Base-by-base conservation (phyloP, 306 rosid species). In the Vicia villosa region DNA sequence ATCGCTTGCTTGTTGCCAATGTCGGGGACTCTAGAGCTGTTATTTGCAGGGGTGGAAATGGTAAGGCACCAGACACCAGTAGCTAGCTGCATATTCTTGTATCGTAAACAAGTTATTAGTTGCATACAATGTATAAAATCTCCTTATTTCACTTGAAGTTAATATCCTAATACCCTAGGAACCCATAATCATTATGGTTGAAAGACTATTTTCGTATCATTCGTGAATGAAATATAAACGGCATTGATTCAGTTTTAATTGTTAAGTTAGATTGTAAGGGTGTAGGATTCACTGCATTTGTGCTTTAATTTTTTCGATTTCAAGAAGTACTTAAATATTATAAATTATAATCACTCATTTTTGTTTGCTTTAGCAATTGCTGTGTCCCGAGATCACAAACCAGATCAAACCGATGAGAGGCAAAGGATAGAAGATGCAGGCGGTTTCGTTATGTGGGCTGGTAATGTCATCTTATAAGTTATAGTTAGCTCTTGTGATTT, bases 391-490 rank as follows among this genome's bases (percentile, higher is more conserved):
- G 98, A 94, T 80, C 98, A 94, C 82, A 94, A 94, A 82, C 98
- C 98, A n/a, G 96, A 94, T 74, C 98, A 94, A 82, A 82, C 90
- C 60, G 98, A 94, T 79, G 98, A 94, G 86, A 83, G 98, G 71
- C 97, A 83, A 73, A 82, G 97, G 83, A 94, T 94, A 74, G 97
- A 94, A 82, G 88, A 94, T 4, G 98, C 98, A 0, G 98, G 98
- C 20, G 97, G 97, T 30, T 94, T 94, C 86, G 97, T 94, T 42
- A 90, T 94, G 94, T 94, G 98, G 98, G 98, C 98, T 34, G 97
- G 97, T 93, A 83, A 68, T 78, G 55, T 74, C 45, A 56, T 62
- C 24, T 28, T 36, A 1, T 15, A 61, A 24, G 28, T 24, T 24
- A 24, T 24, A 24, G 41, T 78, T 66, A 58, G 64, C 45, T 55